These are phyloP conservation scores for Serendipita sp. DNA, from an alignment of 768 basidiomycete species.

Conservation along the genomic window DNA sequence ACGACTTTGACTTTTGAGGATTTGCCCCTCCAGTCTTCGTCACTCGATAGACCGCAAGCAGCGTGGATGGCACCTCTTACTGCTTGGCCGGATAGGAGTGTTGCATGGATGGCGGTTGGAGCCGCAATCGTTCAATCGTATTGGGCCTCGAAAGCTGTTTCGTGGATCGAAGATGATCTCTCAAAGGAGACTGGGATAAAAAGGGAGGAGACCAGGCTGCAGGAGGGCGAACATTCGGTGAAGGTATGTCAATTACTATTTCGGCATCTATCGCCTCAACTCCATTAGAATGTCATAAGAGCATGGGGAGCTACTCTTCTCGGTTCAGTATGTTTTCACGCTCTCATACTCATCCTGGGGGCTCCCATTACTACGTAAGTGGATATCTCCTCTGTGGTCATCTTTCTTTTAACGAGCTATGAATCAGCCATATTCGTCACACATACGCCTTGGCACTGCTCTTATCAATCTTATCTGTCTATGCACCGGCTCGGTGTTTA, in stretches of 20 bases:
- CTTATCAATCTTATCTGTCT: slow-evolving; percentile 46
- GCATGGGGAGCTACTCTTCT: slow-evolving; percentile 39
- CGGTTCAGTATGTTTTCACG: slow-evolving; percentile 31
- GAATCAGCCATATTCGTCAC: slow-evolving; percentile 31
- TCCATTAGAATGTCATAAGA: slow-evolving; percentile 30
- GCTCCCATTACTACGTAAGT: slow-evolving; percentile 49
- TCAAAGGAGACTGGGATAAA: slow-evolving; percentile 24
- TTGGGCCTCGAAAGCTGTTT: slow-evolving; percentile 40
- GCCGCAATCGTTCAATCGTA: slow-evolving; percentile 39
- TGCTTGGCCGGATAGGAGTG: slow-evolving; percentile 36
- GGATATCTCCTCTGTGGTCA: not conserved
- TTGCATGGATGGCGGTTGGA: slow-evolving; percentile 42
- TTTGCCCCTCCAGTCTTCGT: slow-evolving; percentile 15
- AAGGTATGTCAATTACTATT: not conserved
- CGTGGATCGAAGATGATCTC: slow-evolving; percentile 28
- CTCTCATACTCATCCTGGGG: slow-evolving; percentile 49
- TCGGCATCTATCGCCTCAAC: slow-evolving; percentile 4
- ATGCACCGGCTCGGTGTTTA: slow-evolving; percentile 52
- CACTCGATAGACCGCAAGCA: slow-evolving; percentile 38
- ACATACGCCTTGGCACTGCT: slow-evolving; percentile 58
- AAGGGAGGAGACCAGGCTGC: slow-evolving; percentile 23
- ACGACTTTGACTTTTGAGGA: slow-evolving; percentile 28
- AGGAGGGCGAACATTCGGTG: slow-evolving; percentile 20
- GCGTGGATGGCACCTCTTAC: slow-evolving; percentile 55
- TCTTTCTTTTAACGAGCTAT: not conserved